Percentiles rank a stretch among this genome's conserved stretches.
phyloP scores from a whole-genome alignment of 768 basidiomycete species.

The Mycena pura region DNA sequence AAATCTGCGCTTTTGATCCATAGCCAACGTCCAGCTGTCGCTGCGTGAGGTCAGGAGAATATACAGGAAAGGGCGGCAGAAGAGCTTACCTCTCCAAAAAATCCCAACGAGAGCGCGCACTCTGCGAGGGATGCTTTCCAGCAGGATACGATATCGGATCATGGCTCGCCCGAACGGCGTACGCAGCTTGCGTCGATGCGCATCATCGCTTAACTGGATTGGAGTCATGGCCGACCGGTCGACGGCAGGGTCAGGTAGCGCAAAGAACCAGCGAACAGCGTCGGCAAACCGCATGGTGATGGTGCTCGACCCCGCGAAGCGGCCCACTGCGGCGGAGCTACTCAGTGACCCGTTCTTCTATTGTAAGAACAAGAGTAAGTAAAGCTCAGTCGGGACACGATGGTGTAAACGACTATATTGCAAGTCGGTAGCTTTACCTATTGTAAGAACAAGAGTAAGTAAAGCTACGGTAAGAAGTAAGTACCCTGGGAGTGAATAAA shows the following conservation, averaged over 20 bases:
- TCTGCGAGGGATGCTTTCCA: background rate
- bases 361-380: too few species aligned
- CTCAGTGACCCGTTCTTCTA: too few species aligned
- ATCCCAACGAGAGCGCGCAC: background rate
- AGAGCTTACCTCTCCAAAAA: conserved; percentile 2
- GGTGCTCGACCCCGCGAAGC: too few species aligned
- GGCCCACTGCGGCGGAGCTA: too few species aligned
- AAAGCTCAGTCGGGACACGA: too few species aligned
- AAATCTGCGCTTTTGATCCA: conserved; percentile 9
- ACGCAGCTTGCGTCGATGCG: background rate
- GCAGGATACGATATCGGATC: background rate
- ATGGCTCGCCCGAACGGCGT: conserved; percentile 10
- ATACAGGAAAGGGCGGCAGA: background rate
- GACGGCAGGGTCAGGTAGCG: conserved; percentile 1
- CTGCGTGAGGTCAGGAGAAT: conserved; percentile 32
- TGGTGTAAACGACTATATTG: too few species aligned
- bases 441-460: too few species aligned
- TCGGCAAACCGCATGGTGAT: background rate
- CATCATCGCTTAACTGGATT: background rate
- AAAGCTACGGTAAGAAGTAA: too few species aligned
- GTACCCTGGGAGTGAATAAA: too few species aligned
- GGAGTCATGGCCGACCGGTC: background rate
- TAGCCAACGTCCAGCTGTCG: conserved; percentile 39
- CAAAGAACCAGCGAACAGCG: conserved; percentile 5
- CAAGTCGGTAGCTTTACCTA: too few species aligned